Evolutionary conservation across 106 monocot species (phyloP).

Genomic region (Dendrobium catenatum): DNA sequence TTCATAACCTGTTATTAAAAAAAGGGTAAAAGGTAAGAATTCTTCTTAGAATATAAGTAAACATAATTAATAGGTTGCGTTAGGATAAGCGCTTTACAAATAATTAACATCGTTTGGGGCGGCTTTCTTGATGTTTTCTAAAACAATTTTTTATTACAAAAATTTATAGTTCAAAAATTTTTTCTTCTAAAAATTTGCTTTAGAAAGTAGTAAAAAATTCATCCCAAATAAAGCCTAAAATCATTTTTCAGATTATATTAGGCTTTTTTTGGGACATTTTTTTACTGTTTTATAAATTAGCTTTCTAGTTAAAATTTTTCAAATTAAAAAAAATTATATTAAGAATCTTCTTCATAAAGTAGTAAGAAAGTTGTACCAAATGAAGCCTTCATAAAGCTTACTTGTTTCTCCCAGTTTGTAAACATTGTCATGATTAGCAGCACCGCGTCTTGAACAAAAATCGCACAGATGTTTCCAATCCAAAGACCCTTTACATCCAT

Average conservation of each 20-base stretch:
- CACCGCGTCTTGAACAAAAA: slow-evolving; percentile 6
- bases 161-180: too few relatives aligned
- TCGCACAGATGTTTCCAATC: slow-evolving; percentile 6
- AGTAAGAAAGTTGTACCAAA: neutral
- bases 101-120: too few relatives aligned
- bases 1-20: neutral
- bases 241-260: too few relatives aligned
- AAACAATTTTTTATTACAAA: too few relatives aligned
- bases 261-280: too few relatives aligned
- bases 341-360: too few relatives aligned
- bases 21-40: neutral
- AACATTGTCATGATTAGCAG: neutral
- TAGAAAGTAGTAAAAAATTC: too few relatives aligned
- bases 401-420: neutral
- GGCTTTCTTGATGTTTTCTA: too few relatives aligned
- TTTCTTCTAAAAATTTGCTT: too few relatives aligned
- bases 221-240: too few relatives aligned
- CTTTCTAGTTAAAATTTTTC: neutral
- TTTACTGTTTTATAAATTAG: neutral
- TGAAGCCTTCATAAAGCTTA: neutral
- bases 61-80: neutral
- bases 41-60: neutral
- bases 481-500: slow-evolving; percentile 23
- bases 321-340: neutral
- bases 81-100: too few relatives aligned